phyloP scores from a whole-genome alignment of 2,329 filamentous ascomycete genomes.

The Lithohypha guttulata region DNA sequence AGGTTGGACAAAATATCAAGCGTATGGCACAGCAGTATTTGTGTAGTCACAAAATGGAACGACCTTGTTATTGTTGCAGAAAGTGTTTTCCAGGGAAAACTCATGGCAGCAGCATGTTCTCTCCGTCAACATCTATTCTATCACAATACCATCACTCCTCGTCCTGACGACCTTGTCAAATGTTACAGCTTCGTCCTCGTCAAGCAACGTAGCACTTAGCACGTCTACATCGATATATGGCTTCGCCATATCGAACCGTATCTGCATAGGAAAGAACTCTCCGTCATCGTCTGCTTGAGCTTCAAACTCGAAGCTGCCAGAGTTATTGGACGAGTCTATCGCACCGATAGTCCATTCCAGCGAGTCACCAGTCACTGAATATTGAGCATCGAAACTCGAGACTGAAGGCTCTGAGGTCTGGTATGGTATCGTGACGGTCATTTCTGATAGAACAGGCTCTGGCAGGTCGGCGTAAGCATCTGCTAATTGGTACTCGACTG shows the following conservation, averaged over 20 bases:
- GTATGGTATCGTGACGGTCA: constrained; percentile 81
- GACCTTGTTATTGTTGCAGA: too few relatives aligned
- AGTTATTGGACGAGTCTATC: constrained; percentile 70
- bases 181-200: constrained; percentile 34
- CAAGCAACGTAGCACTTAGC: constrained; percentile 31
- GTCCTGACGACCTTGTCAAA: constrained; percentile 38
- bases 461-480: constrained; percentile 33
- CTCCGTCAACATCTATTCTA: too few relatives aligned
- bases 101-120: too few relatives aligned
- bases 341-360: constrained; percentile 88
- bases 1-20: too few relatives aligned
- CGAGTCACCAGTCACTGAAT: constrained; percentile 85
- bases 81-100: too few relatives aligned
- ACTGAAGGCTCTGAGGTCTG: constrained; percentile 73
- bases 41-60: too few relatives aligned
- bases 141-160: constrained; percentile 34
- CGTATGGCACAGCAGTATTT: too few relatives aligned
- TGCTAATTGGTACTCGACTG: constrained; percentile 88
- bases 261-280: constrained; percentile 96
- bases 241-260: constrained; percentile 73
- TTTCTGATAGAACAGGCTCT: constrained; percentile 56
- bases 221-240: constrained; percentile 93
- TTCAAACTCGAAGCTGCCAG: constrained; percentile 90
- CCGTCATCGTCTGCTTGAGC: constrained; percentile 76
- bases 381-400: constrained; percentile 85